Evolutionary conservation across 2,329 filamentous ascomycete species (phyloP), one percentile per base, ranked within the genome.

Genomic region (Plectosphaerella plurivora): DNA sequence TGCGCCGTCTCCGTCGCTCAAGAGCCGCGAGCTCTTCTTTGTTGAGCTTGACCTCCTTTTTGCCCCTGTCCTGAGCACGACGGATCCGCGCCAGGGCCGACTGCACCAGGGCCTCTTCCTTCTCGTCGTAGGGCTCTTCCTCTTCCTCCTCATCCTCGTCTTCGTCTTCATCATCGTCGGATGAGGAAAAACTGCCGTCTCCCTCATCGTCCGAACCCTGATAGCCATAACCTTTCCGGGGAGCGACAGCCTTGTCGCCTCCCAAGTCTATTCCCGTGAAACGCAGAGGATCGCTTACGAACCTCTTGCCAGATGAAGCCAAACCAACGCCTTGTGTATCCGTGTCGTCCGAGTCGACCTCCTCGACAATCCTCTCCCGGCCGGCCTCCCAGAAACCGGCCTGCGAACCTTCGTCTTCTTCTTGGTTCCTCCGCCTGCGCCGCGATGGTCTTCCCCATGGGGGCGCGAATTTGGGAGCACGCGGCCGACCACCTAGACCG

Each of bases 401-500:
- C 53, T 66, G 67, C 68, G 71, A 69, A 67, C 67, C 66, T 56
- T 71, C 69, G 66, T 68, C 66, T 57, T 70, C 79, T 62, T 77
- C 73, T 66, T 76, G 74, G 73, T 76, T 83, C 78, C 82, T 83
- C 79, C 82, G 80, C 75, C 79, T 84, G 82, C 86, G 88, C 88
- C 90, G 88, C 82, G 90, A 89, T 94, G 91, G 91, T 97, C 93
- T 97, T 97, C 92, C 93, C 93, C 89, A 92, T 84, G 79, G 87
- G 89, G 92, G 91, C 91, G 88, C 86, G 81, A 73, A 76, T 85
- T 86, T 81, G 83, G 92, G 93, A 96, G 92, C 88, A 94, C 88
- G 94, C 94, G 93, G 93, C 91, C 93, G 94, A 97, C 92, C 92
- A 95, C 83, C 86, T 97, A 99, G 89, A 99, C 94, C 92, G 94